A percentile compares a stretch with the other conserved stretches of the same genome.
phyloP scores from a whole-genome alignment of 2,329 filamentous ascomycete species.

The Sporothrix schenckii region DNA sequence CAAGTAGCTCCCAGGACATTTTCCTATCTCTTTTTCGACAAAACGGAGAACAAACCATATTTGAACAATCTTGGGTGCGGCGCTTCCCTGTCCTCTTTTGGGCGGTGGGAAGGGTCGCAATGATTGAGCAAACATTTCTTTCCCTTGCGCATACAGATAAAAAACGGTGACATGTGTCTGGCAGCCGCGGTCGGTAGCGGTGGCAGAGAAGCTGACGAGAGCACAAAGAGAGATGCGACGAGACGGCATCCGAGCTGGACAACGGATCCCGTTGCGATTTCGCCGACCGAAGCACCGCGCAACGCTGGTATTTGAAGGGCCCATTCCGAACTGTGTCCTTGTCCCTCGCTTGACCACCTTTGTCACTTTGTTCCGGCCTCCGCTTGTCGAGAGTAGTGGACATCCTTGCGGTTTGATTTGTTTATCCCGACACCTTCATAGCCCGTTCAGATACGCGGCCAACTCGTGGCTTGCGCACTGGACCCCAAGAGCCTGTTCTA shows the following conservation, averaged over 20 bases:
- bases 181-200: neutral
- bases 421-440: too few relatives aligned
- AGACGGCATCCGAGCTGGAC: neutral
- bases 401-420: too few relatives aligned
- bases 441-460: too few relatives aligned
- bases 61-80: conserved; percentile 58
- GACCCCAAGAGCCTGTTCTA: too few relatives aligned
- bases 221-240: neutral
- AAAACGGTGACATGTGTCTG: neutral
- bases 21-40: conserved; percentile 48
- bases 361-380: too few relatives aligned
- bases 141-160: neutral
- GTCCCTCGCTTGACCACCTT: too few relatives aligned
- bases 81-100: conserved; percentile 46
- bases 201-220: neutral
- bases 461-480: too few relatives aligned
- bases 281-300: neutral
- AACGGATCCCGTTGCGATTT: neutral
- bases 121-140: conserved; percentile 54
- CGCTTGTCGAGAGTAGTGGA: too few relatives aligned
- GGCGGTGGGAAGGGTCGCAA: conserved; percentile 52
- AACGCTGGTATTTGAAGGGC: too few relatives aligned
- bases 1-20: conserved; percentile 48
- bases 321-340: too few relatives aligned
- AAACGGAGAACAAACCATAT: conserved; percentile 50